Evolutionary conservation across 2,329 filamentous ascomycete species (phyloP).

Genomic region (Microcyclospora pomicola): DNA sequence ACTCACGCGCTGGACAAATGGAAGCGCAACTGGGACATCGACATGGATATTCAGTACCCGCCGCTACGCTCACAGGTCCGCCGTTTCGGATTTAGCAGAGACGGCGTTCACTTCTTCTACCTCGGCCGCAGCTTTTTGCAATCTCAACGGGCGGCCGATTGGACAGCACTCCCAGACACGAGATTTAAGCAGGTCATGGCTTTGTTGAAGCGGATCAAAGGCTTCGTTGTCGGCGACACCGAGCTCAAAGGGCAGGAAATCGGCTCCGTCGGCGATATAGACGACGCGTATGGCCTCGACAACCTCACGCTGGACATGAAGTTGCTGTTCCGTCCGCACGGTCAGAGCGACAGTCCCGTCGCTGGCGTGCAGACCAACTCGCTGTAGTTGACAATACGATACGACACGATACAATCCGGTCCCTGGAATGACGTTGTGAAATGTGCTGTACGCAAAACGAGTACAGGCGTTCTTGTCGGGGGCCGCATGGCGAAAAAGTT

Average conservation of each 20-base stretch:
- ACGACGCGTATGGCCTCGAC: slow-evolving; percentile 48
- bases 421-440: no score
- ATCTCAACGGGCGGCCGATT: slow-evolving; percentile 33
- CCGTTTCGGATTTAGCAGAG: slow-evolving; percentile 55
- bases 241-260: slow-evolving; percentile 51
- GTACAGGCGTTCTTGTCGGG: no score
- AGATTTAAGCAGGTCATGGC: slow-evolving; percentile 48
- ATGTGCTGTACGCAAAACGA: no score
- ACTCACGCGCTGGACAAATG: slow-evolving; percentile 52
- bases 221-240: slow-evolving; percentile 50
- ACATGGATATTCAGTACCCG: slow-evolving; percentile 55
- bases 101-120: slow-evolving; percentile 62
- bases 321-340: slow-evolving; percentile 50
- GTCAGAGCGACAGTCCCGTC: slow-evolving; percentile 20
- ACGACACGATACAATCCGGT: no score
- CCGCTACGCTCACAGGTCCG: slow-evolving; percentile 37
- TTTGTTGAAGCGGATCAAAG: slow-evolving; percentile 45
- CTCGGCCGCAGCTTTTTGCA: slow-evolving; percentile 53
- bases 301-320: slow-evolving; percentile 59
- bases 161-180: slow-evolving; percentile 42
- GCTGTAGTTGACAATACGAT: slow-evolving; percentile 2
- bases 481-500: no score
- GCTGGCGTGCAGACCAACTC: slow-evolving; percentile 19
- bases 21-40: slow-evolving; percentile 57
- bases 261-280: slow-evolving; percentile 54